phyloP scores from a whole-genome alignment of 2,329 filamentous ascomycete species.

The Phaeosphaeria sp. region DNA sequence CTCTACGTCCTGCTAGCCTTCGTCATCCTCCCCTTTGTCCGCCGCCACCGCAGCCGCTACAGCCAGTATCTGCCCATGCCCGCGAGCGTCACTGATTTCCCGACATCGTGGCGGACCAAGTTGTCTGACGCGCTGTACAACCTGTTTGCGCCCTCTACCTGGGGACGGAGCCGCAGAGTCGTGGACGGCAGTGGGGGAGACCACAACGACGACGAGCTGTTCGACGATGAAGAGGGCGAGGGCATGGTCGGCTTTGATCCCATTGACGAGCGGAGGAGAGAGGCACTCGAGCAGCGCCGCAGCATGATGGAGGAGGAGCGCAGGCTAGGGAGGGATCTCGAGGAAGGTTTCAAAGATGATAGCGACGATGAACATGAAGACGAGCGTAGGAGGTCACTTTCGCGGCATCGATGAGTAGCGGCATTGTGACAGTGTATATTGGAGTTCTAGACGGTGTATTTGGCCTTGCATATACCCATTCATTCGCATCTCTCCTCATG shows the following conservation, averaged over 20 bases:
- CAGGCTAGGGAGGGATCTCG: conserved; percentile 78
- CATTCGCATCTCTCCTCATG: background rate
- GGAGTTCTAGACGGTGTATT: conserved; percentile 1
- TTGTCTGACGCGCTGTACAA: conserved; percentile 44
- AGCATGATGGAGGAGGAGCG: conserved; percentile 58
- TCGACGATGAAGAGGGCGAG: conserved; percentile 55
- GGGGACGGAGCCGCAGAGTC: conserved; percentile 27
- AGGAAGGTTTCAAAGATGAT: conserved; percentile 76
- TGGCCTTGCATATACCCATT: background rate
- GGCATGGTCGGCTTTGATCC: conserved; percentile 55
- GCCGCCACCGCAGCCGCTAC: conserved; percentile 53
- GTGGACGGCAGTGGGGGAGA: conserved; percentile 35
- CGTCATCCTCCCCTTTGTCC: conserved; percentile 52
- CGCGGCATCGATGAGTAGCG: conserved; percentile 14
- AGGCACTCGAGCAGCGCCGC: conserved; percentile 47
- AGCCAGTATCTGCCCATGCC: conserved; percentile 53
- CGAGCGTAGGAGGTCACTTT: conserved; percentile 27
- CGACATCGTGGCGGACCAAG: conserved; percentile 39
- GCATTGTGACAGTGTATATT: background rate
- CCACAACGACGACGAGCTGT: conserved; percentile 48
- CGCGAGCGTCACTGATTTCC: conserved; percentile 19
- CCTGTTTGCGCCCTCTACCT: conserved; percentile 43
- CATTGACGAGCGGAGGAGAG: conserved; percentile 44
- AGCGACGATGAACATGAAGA: conserved; percentile 65
- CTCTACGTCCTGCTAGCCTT: conserved; percentile 53